phyloP scores from a whole-genome alignment of 2,329 filamentous ascomycete genomes.

The Fusarium sp. region DNA sequence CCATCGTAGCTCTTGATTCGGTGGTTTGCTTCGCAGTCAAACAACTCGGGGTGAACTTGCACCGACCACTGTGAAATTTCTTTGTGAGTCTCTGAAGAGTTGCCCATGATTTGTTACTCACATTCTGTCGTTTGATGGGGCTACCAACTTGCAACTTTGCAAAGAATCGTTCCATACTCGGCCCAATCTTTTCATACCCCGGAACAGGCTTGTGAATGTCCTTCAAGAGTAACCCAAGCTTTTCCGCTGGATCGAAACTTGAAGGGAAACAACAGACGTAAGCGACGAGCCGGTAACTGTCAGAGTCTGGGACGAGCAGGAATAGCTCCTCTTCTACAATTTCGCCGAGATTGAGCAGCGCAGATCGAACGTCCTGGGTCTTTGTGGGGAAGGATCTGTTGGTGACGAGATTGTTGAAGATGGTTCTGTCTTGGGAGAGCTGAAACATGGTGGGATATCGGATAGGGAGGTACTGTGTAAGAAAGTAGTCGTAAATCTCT shows the following conservation, averaged over 20 bases:
- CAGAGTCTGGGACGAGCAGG: constrained; percentile 31
- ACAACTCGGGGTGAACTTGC: constrained; percentile 34
- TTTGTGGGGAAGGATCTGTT: constrained; percentile 40
- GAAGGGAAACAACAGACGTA: constrained; percentile 49
- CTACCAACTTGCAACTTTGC: constrained; percentile 60
- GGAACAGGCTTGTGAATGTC: constrained; percentile 62
- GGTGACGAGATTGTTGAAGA: constrained; percentile 57
- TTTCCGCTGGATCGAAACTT: background rate
- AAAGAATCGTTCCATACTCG: constrained; percentile 68
- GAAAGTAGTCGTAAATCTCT: constrained; percentile 62
- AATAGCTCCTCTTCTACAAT: constrained; percentile 26
- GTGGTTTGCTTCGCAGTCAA: constrained; percentile 27
- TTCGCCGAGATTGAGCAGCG: constrained; percentile 21
- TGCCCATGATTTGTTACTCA: constrained; percentile 30
- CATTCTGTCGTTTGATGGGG: constrained; percentile 63
- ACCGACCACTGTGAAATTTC: constrained; percentile 35
- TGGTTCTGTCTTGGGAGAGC: constrained; percentile 46
- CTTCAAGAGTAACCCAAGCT: constrained; percentile 39
- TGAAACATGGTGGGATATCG: constrained; percentile 63
- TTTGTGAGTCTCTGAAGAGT: background rate
- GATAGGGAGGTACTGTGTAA: constrained; percentile 59
- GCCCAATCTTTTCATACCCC: constrained; percentile 64
- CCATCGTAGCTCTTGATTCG: background rate
- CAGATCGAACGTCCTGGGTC: background rate
- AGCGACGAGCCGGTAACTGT: constrained; percentile 58